Conservation (phyloP, 225 moss, liverwort and hornwort species). For the Bryum argenteum region DNA sequence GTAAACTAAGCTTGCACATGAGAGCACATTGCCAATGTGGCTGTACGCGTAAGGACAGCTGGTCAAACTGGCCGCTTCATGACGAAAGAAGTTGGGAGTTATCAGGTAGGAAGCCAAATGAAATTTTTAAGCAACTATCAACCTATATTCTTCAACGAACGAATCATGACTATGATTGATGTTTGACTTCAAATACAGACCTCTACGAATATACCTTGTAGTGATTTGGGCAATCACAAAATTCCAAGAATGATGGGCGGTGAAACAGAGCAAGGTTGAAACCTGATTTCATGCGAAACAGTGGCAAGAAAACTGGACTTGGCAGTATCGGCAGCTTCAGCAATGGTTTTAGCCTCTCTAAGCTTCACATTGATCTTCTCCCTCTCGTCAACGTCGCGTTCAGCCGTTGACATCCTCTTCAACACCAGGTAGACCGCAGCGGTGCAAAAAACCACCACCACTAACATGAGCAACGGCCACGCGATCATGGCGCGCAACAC, state of each 20-base stretch:
- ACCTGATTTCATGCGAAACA: conserved; percentile 96
- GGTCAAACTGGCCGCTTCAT: too few relatives aligned
- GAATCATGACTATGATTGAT: too few relatives aligned
- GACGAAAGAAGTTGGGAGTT: too few relatives aligned
- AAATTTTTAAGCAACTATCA: too few relatives aligned
- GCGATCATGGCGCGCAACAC: conserved; percentile 77
- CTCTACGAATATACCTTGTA: too few relatives aligned
- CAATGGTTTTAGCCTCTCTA: conserved; percentile 63
- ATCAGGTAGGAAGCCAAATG: too few relatives aligned
- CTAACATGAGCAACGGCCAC: conserved; percentile 90
- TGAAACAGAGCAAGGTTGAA: too few relatives aligned
- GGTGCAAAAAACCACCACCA: conserved; percentile 73
- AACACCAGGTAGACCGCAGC: conserved; percentile 71
- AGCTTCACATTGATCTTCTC: conserved; percentile 80
- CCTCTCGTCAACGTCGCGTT: conserved; percentile 62
- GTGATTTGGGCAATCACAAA: too few relatives aligned
- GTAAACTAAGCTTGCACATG: neutral
- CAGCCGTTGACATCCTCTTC: conserved; percentile 81
- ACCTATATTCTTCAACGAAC: too few relatives aligned
- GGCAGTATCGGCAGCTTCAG: conserved; percentile 80
- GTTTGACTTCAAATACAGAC: too few relatives aligned
- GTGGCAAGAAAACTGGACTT: conserved; percentile 95
- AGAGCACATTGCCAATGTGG: neutral
- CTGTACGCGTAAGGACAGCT: too few relatives aligned
- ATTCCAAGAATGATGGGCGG: too few relatives aligned